These are phyloP conservation scores for Cutaneotrichosporon mucoides DNA, from an alignment of 1,284 basidiomycete genomes.

Conservation along the genomic window DNA sequence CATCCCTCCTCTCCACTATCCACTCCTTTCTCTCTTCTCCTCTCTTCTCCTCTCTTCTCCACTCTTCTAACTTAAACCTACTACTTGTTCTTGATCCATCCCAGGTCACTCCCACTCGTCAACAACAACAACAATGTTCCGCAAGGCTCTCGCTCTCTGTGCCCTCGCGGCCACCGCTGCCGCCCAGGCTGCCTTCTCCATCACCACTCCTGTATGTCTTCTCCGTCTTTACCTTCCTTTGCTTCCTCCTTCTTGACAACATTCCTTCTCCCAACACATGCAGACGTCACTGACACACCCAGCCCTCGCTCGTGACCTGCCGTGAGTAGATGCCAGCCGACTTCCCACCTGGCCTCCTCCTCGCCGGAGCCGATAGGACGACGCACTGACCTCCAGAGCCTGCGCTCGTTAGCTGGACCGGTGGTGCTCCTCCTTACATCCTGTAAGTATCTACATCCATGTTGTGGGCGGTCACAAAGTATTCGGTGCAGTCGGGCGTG, in stretches of 20 bases:
- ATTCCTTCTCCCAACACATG: no score
- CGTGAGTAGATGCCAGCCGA: conserved; percentile 27
- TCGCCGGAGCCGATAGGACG: not conserved
- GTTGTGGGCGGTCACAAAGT: no score
- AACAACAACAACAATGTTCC: conserved; percentile 26
- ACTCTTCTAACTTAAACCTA: no score
- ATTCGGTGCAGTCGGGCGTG: no score
- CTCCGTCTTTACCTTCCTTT: no score
- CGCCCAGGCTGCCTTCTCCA: conserved; percentile 28
- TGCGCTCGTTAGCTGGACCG: conserved; percentile 29
- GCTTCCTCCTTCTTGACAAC: no score
- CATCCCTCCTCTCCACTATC: not conserved
- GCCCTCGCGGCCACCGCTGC: conserved; percentile 30
- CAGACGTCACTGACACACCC: not conserved
- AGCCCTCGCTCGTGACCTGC: conserved; percentile 40
- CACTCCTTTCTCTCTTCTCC: not conserved
- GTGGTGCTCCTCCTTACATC: conserved; percentile 38
- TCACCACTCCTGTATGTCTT: conserved; percentile 41
- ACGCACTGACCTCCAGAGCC: conserved; percentile 31
- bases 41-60: conserved; percentile 1
- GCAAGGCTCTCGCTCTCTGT: conserved; percentile 23
- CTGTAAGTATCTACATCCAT: conserved; percentile 31
- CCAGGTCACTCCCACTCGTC: not conserved
- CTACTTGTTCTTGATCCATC: no score
- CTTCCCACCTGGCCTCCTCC: not conserved